Evolutionary conservation across 2,329 filamentous ascomycete species (phyloP), one percentile per base, ranked within the genome.

Genomic region (Pseudocercospora vitis): DNA sequence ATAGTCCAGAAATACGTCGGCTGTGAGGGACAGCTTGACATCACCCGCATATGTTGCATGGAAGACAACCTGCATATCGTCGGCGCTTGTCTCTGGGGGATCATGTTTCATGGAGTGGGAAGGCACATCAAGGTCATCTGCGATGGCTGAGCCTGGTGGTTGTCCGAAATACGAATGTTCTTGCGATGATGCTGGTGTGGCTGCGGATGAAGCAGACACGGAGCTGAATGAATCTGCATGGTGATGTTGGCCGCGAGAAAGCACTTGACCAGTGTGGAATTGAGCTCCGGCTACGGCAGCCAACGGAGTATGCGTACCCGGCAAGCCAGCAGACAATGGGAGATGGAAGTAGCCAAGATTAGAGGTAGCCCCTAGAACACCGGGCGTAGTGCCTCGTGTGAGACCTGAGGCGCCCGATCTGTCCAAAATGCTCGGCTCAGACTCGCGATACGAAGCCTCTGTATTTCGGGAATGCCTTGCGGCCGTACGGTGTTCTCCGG

Each of bases 1-100:
- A 70, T 99, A 99, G 73, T 99, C 94, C 28, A 99, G 84, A 26
- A 97, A 78, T 35, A 99, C 96, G 73, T 97, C 91, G 0, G 94
- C 91, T 19, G 94, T 97, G 46, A 99, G 78, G 57, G 91, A 89
- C 53, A 99, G 81, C 61, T 86, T 85, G 54, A 99, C 81, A 67
- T 96, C 88, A 26, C 94, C 94, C 2, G 86, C 83, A 72, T 99
- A 99, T 52, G 85, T 85, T 56, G 95, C 91, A 61, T 91, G 87
- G 66, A 95, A 92, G 4, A 97, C 88, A 45, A 95, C 88, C 71
- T 99, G 94, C 49, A 96, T 80, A 67, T 99, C 94, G 60, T 96
- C 90, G 2, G 88, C 81, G 21, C 86, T 82, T 3, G 84, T 86
- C 68, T 96, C 89, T 19, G 84, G 82, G 67, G 86, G 81, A 51